Percentiles rank a stretch among this genome's conserved stretches.
phyloP scores from a whole-genome alignment of 441 rosid species.

The Metrosideros polymorpha region DNA sequence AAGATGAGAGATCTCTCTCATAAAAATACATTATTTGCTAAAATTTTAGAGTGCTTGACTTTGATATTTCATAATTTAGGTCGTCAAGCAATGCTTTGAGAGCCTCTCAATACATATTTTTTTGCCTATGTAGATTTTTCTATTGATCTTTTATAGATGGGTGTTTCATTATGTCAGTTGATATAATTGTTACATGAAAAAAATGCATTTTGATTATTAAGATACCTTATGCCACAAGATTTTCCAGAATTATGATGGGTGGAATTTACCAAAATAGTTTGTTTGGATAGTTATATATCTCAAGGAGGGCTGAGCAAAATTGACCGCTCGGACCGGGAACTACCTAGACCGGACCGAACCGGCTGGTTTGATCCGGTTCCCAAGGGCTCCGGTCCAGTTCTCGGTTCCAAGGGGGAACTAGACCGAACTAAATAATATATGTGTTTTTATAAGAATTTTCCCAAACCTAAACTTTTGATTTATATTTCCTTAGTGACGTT shows the following conservation, averaged over 20 bases:
- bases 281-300: not conserved
- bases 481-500: no score
- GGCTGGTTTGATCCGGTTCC: no score
- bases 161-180: not conserved
- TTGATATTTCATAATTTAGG: not conserved
- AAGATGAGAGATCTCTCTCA: not conserved
- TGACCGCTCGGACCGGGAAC: no score
- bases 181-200: not conserved
- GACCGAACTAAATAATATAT: no score
- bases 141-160: not conserved
- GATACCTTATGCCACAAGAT: not conserved
- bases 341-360: no score
- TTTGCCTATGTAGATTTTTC: not conserved
- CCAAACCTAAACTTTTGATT: no score
- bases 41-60: not conserved
- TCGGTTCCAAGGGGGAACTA: no score
- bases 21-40: not conserved
- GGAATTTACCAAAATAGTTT: not conserved
- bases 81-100: not conserved
- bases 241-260: not conserved
- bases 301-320: no score
- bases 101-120: not conserved
- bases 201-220: not conserved
- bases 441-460: no score
- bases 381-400: no score